Conservation (phyloP, 1,139 yeast genomes). For the Suhomyces wounanorum region DNA sequence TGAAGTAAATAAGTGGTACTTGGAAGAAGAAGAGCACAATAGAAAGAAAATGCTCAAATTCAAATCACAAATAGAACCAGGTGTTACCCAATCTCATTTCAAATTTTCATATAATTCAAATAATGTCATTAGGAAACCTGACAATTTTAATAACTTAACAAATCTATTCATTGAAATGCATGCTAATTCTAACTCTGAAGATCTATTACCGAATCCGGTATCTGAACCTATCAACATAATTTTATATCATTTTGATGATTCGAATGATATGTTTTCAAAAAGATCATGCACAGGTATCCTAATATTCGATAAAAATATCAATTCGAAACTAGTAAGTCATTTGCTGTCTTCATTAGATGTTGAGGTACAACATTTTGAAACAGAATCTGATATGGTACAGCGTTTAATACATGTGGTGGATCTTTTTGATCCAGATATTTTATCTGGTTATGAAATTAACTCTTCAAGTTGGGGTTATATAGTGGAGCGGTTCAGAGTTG, state of each 20-base stretch:
- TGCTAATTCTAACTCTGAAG: constrained; percentile 49
- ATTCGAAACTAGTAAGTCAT: neutral
- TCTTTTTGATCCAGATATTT: constrained; percentile 78
- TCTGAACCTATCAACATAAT: constrained; percentile 59
- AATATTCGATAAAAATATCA: constrained; percentile 15
- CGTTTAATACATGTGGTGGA: constrained; percentile 59
- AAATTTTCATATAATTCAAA: constrained; percentile 36
- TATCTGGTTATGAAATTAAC: constrained; percentile 85
- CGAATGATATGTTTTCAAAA: constrained; percentile 32
- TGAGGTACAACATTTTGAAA: constrained; percentile 35
- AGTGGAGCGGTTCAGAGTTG: constrained; percentile 58
- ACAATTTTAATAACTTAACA: constrained; percentile 51
- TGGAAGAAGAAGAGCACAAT: constrained; percentile 18
- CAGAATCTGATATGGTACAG: constrained; percentile 59
- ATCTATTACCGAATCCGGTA: constrained; percentile 64
- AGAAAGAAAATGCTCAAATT: constrained; percentile 22
- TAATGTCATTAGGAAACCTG: constrained; percentile 43
- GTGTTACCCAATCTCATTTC: constrained; percentile 40
- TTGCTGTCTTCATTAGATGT: constrained; percentile 9
- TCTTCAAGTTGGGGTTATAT: constrained; percentile 87
- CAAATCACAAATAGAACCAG: constrained; percentile 54
- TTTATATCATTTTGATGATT: constrained; percentile 62
- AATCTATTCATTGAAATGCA: constrained; percentile 68
- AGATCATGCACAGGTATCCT: constrained; percentile 33
- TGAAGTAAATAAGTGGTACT: constrained; percentile 24